Percentiles rank a stretch among this genome's conserved stretches.
Evolutionary conservation across 176 grass and related monocot genomes (phyloP).

Genomic region (Lolium multiflorum): DNA sequence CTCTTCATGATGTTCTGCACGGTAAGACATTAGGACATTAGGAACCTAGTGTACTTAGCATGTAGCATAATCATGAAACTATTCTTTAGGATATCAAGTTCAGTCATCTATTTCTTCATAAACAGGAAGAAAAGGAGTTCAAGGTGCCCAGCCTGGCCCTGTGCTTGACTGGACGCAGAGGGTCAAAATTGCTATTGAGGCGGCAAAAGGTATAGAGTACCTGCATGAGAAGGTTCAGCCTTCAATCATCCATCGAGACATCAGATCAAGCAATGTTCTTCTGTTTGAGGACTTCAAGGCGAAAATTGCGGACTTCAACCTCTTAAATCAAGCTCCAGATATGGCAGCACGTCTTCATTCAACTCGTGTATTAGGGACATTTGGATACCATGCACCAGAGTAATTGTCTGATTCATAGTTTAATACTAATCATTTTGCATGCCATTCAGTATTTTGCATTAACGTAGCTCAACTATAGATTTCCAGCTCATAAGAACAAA

Average conservation of each 20-base stretch:
- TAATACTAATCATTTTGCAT: slow-evolving; percentile 29
- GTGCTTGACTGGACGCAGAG: slow-evolving; percentile 74
- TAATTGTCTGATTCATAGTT: slow-evolving; percentile 47
- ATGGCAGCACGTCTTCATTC: slow-evolving; percentile 80
- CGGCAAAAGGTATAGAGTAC: slow-evolving; percentile 77
- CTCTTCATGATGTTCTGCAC: slow-evolving; percentile 85
- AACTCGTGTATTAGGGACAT: slow-evolving; percentile 77
- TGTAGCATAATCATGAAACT: neutral
- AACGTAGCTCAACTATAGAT: neutral
- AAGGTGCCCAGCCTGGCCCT: slow-evolving; percentile 74
- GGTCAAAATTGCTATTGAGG: slow-evolving; percentile 77
- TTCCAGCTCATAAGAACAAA: slow-evolving; percentile 16
- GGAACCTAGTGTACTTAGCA: slow-evolving; percentile 8
- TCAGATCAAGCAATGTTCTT: slow-evolving; percentile 80
- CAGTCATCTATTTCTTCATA: slow-evolving; percentile 25
- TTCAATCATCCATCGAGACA: slow-evolving; percentile 74
- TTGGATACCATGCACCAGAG: slow-evolving; percentile 79
- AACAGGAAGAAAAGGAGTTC: slow-evolving; percentile 77
- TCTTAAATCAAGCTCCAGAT: slow-evolving; percentile 82
- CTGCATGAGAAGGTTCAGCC: slow-evolving; percentile 83
- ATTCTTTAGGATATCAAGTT: slow-evolving; percentile 22
- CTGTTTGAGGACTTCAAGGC: slow-evolving; percentile 81
- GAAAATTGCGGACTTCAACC: slow-evolving; percentile 82
- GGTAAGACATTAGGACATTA: slow-evolving; percentile 50
- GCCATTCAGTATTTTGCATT: neutral